phyloP scores from a whole-genome alignment of 352 stramenopile species.

The Thalassiosira ordinaria region DNA sequence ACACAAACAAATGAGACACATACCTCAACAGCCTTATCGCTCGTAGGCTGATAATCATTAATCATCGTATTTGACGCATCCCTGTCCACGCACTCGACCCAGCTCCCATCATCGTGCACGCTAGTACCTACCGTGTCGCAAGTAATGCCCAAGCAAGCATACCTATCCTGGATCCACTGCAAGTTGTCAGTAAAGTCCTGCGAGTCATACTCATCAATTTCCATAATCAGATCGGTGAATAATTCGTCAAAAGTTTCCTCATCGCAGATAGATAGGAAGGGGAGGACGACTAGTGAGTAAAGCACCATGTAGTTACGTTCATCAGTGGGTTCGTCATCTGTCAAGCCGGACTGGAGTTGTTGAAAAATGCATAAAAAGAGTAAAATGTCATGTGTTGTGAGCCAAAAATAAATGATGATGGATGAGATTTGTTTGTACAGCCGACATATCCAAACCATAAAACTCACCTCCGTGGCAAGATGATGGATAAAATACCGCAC shows the following conservation, averaged over 20 bases:
- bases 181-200: conserved; percentile 49
- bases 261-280: conserved; percentile 75
- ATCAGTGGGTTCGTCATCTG: conserved; percentile 12
- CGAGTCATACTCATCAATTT: conserved; percentile 38
- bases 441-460: background rate
- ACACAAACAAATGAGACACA: conserved; percentile 23
- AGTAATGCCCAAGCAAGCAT: conserved; percentile 76
- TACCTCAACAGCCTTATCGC: conserved; percentile 48
- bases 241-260: conserved; percentile 58
- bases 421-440: background rate
- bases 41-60: conserved; percentile 66
- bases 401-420: background rate
- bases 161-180: conserved; percentile 60
- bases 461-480: conserved; percentile 48
- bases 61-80: conserved; percentile 28
- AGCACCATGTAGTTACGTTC: conserved; percentile 69
- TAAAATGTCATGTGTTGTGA: too few species aligned
- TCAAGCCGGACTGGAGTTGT: conserved; percentile 36
- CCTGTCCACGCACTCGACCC: conserved; percentile 70
- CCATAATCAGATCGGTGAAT: conserved; percentile 54
- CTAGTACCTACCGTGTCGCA: conserved; percentile 69
- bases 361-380: too few species aligned
- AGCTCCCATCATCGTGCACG: conserved; percentile 34
- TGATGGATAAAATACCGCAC: conserved; percentile 81
- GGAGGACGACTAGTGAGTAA: conserved; percentile 74